Conservation (phyloP, 2,329 filamentous ascomycete species). For the Apiospora hydei region DNA sequence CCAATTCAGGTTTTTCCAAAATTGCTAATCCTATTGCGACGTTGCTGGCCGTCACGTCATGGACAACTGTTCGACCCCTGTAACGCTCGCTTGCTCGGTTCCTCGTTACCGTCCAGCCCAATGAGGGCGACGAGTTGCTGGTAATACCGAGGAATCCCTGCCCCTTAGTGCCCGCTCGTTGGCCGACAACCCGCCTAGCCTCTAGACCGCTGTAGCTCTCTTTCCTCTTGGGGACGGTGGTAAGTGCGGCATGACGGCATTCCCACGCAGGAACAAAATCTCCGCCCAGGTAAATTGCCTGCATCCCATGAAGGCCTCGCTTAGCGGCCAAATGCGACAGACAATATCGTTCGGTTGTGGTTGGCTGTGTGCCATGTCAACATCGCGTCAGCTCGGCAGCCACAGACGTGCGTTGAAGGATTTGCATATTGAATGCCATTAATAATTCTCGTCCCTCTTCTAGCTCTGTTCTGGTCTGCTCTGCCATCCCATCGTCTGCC, state of each 20-base stretch:
- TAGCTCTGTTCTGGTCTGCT: neutral
- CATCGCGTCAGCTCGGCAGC: conserved; percentile 1
- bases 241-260: conserved; percentile 17
- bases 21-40: conserved; percentile 3
- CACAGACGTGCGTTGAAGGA: neutral
- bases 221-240: neutral
- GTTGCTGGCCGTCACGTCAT: neutral
- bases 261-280: conserved; percentile 20
- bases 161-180: conserved; percentile 1
- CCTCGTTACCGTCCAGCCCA: conserved; percentile 3
- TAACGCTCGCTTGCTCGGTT: conserved; percentile 7
- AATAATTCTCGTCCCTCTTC: neutral
- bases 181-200: neutral
- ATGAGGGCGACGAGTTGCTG: neutral
- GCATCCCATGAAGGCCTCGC: neutral
- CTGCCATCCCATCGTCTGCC: conserved; percentile 1
- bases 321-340: neutral
- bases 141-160: neutral
- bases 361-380: conserved; percentile 6
- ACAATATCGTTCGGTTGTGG: conserved; percentile 13
- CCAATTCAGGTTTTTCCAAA: conserved; percentile 21
- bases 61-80: conserved; percentile 5
- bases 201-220: neutral
- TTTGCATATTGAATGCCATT: neutral
- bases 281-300: conserved; percentile 5